phyloP scores from a whole-genome alignment of 2,329 filamentous ascomycete genomes.

The Sclerotinia glacialis region DNA sequence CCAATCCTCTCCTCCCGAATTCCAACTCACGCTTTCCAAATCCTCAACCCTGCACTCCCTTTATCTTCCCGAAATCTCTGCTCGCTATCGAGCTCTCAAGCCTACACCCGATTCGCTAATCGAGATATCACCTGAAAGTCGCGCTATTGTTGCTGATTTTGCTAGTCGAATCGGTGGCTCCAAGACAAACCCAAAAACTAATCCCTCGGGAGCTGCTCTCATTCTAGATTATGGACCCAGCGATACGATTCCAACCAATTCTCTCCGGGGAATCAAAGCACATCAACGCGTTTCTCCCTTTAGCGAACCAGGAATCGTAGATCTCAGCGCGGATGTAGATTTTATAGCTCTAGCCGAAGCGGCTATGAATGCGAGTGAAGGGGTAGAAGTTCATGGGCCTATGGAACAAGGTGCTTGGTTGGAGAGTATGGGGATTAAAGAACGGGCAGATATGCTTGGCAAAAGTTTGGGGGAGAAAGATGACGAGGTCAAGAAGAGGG shows the following conservation, averaged over 20 bases:
- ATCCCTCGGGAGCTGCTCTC: conserved; percentile 80
- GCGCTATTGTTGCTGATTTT: conserved; percentile 76
- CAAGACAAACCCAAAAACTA: conserved; percentile 51
- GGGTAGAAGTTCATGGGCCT: conserved; percentile 89
- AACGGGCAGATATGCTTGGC: conserved; percentile 68
- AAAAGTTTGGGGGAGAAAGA: conserved; percentile 44
- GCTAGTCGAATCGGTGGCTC: conserved; percentile 79
- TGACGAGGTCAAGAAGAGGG: conserved; percentile 53
- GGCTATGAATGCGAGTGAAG: conserved; percentile 69
- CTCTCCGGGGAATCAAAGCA: conserved; percentile 79
- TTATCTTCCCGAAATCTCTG: conserved; percentile 78
- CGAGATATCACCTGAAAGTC: conserved; percentile 86
- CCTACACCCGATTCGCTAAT: conserved; percentile 67
- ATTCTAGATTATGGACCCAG: conserved; percentile 91
- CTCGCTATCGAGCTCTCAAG: conserved; percentile 75
- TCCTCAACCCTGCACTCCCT: conserved; percentile 76
- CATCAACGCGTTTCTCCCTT: conserved; percentile 80
- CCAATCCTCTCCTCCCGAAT: conserved; percentile 64
- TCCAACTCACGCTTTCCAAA: conserved; percentile 77
- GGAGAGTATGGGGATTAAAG: conserved; percentile 74
- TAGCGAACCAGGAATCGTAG: conserved; percentile 73
- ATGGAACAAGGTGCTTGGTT: conserved; percentile 83
- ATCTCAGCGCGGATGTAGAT: conserved; percentile 90
- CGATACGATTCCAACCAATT: conserved; percentile 78
- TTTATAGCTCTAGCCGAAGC: conserved; percentile 83